Evolutionary conservation across 2,329 filamentous ascomycete species (phyloP), one percentile per base, ranked within the genome.

Genomic region (Epichloe festucae): DNA sequence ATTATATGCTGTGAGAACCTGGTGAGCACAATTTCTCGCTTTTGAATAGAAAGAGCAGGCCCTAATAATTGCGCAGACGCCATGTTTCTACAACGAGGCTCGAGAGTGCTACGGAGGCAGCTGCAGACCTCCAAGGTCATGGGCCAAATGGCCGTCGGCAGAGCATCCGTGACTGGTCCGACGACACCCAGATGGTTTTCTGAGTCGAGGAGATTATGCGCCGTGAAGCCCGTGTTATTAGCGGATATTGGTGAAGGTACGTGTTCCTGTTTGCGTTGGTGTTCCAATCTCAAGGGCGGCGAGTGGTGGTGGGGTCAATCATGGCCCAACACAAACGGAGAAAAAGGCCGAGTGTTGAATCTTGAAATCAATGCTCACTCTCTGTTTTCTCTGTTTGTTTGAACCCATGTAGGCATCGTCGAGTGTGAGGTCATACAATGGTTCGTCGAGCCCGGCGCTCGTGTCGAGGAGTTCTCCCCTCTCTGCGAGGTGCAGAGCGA

Each of bases 401-500:
- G 40, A 19, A 31, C 12, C 3, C 23, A 31, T 31, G 40, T 60
- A 93, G 93, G 93, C 51, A 98, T 97, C 63, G 90, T 93, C 65
- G 93, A 98, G 72, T 95, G 93, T 64, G 93, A 98, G 70, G 88
- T 98, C 63, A 97, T 97, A 62, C 93, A 98, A 73, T 98, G 93
- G 93, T 98, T 97, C 67, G 91, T 98, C 58, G 86, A 96, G 70
- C 89, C 94, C 48, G 91, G 90, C 53, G 93, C 93, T 38, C 84
- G 87, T 53, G 90, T 98, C 60, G 90, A 98, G 72, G 91, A 98
- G 73, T 98, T 95, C 78, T 93, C 94, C 60, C 91, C 91, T 54
- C 78, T 98, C 46, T 98, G 93, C 71, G 93, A 98, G 72, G 94
- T 98, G 44, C 93, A 97, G 67, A 96, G 90, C 62, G 93, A 98